These are phyloP conservation scores for Aspergillus brunneoviolaceus DNA, from an alignment of 2,329 filamentous ascomycete genomes.

Conservation along the genomic window DNA sequence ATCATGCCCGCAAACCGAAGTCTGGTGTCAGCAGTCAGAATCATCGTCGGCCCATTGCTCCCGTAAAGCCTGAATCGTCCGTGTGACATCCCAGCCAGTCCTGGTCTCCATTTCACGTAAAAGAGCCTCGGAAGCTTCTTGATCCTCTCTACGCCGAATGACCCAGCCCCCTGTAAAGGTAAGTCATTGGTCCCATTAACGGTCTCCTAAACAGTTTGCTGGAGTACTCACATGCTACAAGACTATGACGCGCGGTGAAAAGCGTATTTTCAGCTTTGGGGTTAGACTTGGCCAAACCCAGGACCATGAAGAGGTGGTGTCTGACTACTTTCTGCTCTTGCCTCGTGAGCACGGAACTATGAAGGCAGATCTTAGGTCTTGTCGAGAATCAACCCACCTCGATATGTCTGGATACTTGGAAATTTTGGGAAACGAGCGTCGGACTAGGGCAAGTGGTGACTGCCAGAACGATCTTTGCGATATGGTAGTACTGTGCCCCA, in stretches of 20 bases:
- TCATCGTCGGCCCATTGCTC: conserved; percentile 25
- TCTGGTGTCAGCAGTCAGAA: conserved; percentile 4
- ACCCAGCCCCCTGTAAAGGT: conserved; percentile 26
- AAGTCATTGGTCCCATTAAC: not conserved
- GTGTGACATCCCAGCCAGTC: conserved; percentile 29
- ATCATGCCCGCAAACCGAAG: no score
- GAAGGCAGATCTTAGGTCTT: not conserved
- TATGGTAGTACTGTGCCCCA: conserved; percentile 37
- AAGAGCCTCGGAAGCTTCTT: conserved; percentile 24
- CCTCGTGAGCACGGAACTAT: not conserved
- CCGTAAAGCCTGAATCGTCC: conserved; percentile 22
- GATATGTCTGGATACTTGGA: conserved; percentile 22
- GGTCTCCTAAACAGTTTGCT: not conserved
- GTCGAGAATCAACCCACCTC: conserved; percentile 17
- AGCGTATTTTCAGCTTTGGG: conserved; percentile 27
- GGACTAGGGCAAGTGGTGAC: conserved; percentile 16
- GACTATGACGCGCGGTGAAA: conserved; percentile 28
- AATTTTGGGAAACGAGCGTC: conserved; percentile 19
- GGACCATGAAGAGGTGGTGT: conserved; percentile 23
- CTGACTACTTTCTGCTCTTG: conserved; percentile 20
- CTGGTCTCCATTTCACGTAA: conserved; percentile 23
- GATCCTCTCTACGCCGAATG: conserved; percentile 25
- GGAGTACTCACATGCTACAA: conserved; percentile 25
- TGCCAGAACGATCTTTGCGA: conserved; percentile 32
- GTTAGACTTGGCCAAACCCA: conserved; percentile 29